phyloP scores from a whole-genome alignment of 1,284 basidiomycete genomes.

The Rhodotorula sp. region DNA sequence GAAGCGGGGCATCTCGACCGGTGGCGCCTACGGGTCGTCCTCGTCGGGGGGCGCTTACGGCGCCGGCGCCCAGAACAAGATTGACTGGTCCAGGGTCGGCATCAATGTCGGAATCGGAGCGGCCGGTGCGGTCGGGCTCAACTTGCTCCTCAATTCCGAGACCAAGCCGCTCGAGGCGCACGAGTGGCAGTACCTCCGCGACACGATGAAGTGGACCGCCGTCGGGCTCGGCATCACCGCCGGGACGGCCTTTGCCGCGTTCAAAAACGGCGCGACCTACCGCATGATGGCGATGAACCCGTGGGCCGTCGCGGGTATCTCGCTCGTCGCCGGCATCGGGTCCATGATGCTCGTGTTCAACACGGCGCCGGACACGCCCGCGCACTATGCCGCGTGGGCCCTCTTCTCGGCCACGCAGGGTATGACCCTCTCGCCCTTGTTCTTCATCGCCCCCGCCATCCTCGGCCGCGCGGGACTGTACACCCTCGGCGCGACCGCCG shows the following conservation, averaged over 20 bases:
- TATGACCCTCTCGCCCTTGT: conserved; percentile 74
- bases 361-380: conserved; percentile 68
- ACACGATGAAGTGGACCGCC: conserved; percentile 81
- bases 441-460: conserved; percentile 81
- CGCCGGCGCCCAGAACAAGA: background rate
- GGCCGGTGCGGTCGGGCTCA: conserved; percentile 55
- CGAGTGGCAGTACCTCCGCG: conserved; percentile 57
- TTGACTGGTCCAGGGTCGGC: conserved; percentile 27
- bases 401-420: conserved; percentile 74
- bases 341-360: conserved; percentile 66
- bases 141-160: conserved; percentile 71
- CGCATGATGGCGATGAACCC: conserved; percentile 80
- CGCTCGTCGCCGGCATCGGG: conserved; percentile 60
- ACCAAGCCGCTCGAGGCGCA: conserved; percentile 50
- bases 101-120: conserved; percentile 34
- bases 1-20: conserved; percentile 13
- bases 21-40: background rate
- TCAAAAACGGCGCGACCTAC: conserved; percentile 70
- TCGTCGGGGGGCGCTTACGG: background rate
- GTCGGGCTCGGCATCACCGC: conserved; percentile 72
- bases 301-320: conserved; percentile 80
- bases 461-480: conserved; percentile 86
- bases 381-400: conserved; percentile 65
- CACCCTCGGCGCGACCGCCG: conserved; percentile 74
- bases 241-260: conserved; percentile 71